Percentiles rank a stretch among this genome's conserved stretches.
phyloP scores from a whole-genome alignment of 2,329 filamentous ascomycete genomes.

The Monascus ruber region DNA sequence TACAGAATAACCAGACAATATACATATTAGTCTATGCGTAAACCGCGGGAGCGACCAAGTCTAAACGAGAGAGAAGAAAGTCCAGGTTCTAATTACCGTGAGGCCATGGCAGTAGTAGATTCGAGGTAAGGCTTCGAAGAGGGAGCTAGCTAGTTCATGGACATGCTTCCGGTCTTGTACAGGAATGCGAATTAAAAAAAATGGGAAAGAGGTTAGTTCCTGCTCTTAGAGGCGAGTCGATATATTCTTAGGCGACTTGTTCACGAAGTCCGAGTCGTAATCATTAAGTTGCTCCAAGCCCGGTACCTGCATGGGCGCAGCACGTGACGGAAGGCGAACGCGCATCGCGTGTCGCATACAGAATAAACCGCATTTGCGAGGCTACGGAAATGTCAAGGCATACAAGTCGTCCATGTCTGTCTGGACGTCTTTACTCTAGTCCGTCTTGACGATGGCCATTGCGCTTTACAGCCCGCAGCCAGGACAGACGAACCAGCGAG shows the following conservation, averaged over 20 bases:
- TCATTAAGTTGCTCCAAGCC: neutral
- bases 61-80: constrained; percentile 1
- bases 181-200: neutral
- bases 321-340: neutral
- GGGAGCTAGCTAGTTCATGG: neutral
- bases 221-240: neutral
- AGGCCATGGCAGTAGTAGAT: constrained; percentile 17
- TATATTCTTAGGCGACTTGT: neutral
- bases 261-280: neutral
- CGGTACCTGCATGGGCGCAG: neutral
- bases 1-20: constrained; percentile 1
- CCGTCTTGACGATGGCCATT: no score
- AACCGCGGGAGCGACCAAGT: no score
- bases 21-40: neutral
- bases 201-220: neutral
- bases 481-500: no score
- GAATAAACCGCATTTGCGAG: neutral
- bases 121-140: constrained; percentile 1
- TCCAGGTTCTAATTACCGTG: constrained; percentile 15
- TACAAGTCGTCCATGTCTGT: no score
- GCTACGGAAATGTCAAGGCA: no score
- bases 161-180: neutral
- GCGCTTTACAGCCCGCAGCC: no score
- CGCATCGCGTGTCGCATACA: neutral
- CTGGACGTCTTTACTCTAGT: no score